Base-by-base conservation (phyloP, 73 alveolate genomes). In the Uronychia setigera region DNA sequence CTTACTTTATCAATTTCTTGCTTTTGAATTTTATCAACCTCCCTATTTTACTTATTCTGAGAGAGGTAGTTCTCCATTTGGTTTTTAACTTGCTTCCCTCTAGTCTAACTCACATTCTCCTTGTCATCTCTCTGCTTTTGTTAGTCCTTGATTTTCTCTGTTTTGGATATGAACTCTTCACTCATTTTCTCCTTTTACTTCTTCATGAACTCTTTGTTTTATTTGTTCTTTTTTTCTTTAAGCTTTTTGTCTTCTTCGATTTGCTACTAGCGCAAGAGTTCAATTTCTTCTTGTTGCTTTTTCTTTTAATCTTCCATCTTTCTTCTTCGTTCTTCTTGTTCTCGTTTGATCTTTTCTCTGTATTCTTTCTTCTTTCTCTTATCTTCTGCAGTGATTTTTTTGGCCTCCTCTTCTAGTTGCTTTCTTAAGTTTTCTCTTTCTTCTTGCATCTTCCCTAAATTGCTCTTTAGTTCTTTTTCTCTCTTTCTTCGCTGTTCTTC, bases 21-120 rank as follows among this genome's bases (percentile, higher is more conserved):
- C 28, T 86, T n/a, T 31, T 85, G 81, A n/a, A 77, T 57, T 57
- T 76, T 58, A 74, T 85, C 91, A 28, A 35, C 59, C 46, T 74
- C 32, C 57, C 86, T 85, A 59, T 76, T 80, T 28, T 27, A 35
- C 33, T 85, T 13, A 46, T 32, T 35, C 0, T 85, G 80, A 11
- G 34, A 74, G 76, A 85, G 76, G 76, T 34, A 85, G 77, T 76
- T 59, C 29, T 76, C 86, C 91, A 85, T 85, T 32, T 85, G 60
- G 27, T 59, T 59, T 29, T 76, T 76, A 13, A 85, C 32, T 33
- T 79, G 76, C 81, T 85, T 85, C 33, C 33, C 76, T 84, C 59
- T 83, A 75, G 28, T 76, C 91, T 29, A 34, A 34, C 81, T 85
- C 29, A 5, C 32, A n/a, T 1, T 67, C 32, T 35, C 57, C 82